These are phyloP conservation scores for Pichia sp. DNA, from an alignment of 1,139 yeast genomes.

Conservation along the genomic window DNA sequence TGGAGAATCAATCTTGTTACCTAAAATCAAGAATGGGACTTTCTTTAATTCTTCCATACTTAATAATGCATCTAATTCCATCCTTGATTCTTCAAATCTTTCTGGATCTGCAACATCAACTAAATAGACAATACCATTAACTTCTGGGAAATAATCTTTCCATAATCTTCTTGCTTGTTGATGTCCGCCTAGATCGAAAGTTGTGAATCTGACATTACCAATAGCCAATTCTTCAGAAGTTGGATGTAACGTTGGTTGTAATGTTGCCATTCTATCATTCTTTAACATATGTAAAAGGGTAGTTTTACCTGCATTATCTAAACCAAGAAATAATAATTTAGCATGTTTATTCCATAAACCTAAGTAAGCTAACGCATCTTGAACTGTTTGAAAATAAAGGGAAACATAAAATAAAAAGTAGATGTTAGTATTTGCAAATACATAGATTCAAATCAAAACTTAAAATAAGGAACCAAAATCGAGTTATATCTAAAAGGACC, in stretches of 20 bases:
- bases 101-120: constrained; percentile 97
- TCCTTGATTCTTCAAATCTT: constrained; percentile 90
- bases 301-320: constrained; percentile 98
- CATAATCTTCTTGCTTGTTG: constrained; percentile 97
- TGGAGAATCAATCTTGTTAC: constrained; percentile 93
- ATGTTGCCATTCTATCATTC: constrained; percentile 94
- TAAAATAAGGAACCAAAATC: not conserved
- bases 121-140: constrained; percentile 90
- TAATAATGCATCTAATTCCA: constrained; percentile 88
- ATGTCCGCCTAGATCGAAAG: constrained; percentile 98
- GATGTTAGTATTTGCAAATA: not conserved
- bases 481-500: not conserved
- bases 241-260: constrained; percentile 97
- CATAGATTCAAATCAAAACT: not conserved
- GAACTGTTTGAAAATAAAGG: constrained; percentile 41
- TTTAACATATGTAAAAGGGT: constrained; percentile 94
- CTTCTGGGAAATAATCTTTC: constrained; percentile 99
- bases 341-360: constrained; percentile 99
- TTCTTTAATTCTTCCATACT: constrained; percentile 81
- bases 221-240: constrained; percentile 96
- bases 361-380: constrained; percentile 85
- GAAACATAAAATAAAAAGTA: not conserved
- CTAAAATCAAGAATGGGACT: constrained; percentile 90
- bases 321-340: constrained; percentile 87
- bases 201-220: constrained; percentile 93